Conservation (phyloP, 225 moss, liverwort and hornwort species). For the Pseudoscleropodium purum region DNA sequence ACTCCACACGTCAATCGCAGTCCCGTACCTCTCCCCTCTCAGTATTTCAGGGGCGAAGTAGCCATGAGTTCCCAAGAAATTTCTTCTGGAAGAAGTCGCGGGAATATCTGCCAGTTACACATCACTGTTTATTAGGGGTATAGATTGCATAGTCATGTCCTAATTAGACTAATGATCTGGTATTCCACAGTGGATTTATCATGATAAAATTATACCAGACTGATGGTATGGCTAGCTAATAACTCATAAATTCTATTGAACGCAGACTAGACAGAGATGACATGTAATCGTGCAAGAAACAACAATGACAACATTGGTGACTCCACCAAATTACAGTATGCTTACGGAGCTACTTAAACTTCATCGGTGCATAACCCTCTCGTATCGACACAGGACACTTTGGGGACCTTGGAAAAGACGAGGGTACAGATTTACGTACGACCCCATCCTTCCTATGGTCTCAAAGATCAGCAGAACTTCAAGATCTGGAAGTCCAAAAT, state of each 20-base stretch:
- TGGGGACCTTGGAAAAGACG: not conserved
- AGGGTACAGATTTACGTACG: not conserved
- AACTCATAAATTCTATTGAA: not conserved
- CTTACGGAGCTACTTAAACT: not conserved
- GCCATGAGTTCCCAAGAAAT: not conserved
- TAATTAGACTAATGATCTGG: not conserved
- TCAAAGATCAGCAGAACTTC: not conserved
- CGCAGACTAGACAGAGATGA: not conserved
- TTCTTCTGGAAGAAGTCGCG: not conserved
- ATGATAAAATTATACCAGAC: not conserved
- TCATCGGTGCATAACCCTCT: not conserved
- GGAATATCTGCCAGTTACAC: not conserved
- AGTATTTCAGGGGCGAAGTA: slow-evolving; percentile 1
- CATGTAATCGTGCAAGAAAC: not conserved
- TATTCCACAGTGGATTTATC: not conserved
- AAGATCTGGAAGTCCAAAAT: not conserved
- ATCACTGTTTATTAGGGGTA: not conserved
- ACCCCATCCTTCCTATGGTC: not conserved
- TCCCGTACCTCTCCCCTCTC: not conserved
- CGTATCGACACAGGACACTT: too few relatives aligned
- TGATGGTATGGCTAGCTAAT: not conserved
- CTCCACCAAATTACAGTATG: not conserved
- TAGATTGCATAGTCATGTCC: not conserved
- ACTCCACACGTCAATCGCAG: slow-evolving; percentile 1
- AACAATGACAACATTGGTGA: not conserved